Evolutionary conservation across 2,329 filamentous ascomycete genomes (phyloP), one percentile per base, ranked within the genome.

Genomic region (Pseudocercospora pini-densiflorae): DNA sequence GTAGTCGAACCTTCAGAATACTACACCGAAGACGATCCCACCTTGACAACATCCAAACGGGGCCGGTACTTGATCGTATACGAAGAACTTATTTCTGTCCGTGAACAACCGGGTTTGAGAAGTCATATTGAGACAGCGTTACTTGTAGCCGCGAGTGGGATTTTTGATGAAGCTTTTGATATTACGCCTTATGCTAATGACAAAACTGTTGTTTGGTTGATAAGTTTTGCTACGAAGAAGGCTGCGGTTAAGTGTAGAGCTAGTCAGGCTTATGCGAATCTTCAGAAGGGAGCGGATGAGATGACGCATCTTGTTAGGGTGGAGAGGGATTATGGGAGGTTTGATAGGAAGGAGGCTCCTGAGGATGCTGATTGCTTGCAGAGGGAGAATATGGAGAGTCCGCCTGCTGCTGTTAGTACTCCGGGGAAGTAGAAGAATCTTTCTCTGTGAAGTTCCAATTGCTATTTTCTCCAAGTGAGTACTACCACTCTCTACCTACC

Each of bases 151-250:
- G 55, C 55, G 0, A 36, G 29, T n/a, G 55, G 55, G 8, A 43
- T 58, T n/a, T 58, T 58, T 16, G 55, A 58, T n/a, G 55, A 58
- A 24, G 55, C 55, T 24, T 58, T 58, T 19, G 55, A 58, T 24
- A 58, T 58, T n/a, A 58, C 55, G 1, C 59, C 62, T 27, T 66
- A 66, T 24, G 60, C 62, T 7, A 63, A 63, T 40, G 55, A 66
- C 10, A 29, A 29, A 12, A 63, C 45, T 8, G 24, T 66, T 7
- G 21, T 66, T 5, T 66, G 64, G 65, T 31, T 67, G 14, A 64
- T 62, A 4, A 43, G 45, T 21, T 67, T 62, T 51, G 55, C 65
- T 2, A 61, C 55, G 7, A 60, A 59, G 45, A 59, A 57, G 21
- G 61, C 47, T 19, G 65, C 65, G 6, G 51, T 61, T 24, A 63